These are phyloP conservation scores for Melianthus villosus DNA, from an alignment of 441 rosid species.

Conservation along the genomic window DNA sequence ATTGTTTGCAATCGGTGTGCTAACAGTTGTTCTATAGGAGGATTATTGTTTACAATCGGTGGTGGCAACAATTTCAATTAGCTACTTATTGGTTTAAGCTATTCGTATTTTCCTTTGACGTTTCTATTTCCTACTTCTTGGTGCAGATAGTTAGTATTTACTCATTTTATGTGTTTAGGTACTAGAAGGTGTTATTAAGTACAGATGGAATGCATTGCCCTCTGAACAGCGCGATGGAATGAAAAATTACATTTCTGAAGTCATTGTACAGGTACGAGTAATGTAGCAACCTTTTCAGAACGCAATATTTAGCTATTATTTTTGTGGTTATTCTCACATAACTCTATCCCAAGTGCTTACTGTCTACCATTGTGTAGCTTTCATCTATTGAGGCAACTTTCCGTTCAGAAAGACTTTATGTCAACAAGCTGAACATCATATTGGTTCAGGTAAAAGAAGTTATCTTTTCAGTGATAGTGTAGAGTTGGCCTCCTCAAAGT, in stretches of 20 bases:
- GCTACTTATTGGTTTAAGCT: too few species aligned
- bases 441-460: slow-evolving; percentile 99
- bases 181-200: slow-evolving; percentile 94
- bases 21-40: too few species aligned
- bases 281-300: background rate
- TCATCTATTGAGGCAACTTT: slow-evolving; percentile 84
- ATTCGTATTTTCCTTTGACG: too few species aligned
- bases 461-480: too few species aligned
- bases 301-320: background rate
- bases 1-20: too few species aligned
- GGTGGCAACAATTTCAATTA: too few species aligned
- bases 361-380: slow-evolving; percentile 26
- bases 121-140: too few species aligned
- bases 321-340: slow-evolving; percentile 1
- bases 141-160: too few species aligned
- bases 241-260: slow-evolving; percentile 98
- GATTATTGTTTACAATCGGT: too few species aligned
- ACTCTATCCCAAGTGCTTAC: too few species aligned
- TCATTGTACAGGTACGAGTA: slow-evolving; percentile 76
- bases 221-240: slow-evolving; percentile 96
- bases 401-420: slow-evolving; percentile 74
- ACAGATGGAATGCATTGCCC: slow-evolving; percentile 98
- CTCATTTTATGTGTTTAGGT: slow-evolving; percentile 34
- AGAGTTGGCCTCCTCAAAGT: background rate
- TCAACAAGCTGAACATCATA: slow-evolving; percentile 85